Evolutionary conservation across 78 protist genomes (phyloP), one percentile per base, ranked within the genome.

Genomic region (Guillardia theta): DNA sequence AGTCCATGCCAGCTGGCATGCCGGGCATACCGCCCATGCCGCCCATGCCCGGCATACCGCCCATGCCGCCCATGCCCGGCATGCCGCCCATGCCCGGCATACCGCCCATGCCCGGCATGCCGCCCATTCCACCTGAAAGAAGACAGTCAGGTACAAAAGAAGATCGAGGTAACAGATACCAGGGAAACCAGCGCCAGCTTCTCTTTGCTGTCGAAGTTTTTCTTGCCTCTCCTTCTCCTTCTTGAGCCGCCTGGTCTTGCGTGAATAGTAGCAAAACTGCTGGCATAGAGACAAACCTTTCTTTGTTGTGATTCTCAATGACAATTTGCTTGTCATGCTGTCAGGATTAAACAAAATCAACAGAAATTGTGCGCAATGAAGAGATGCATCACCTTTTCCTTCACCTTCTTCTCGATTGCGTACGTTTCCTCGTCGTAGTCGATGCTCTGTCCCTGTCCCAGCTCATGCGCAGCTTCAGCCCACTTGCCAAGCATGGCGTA

Each of bases 21-120:
- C 83, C 83, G n/a, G 83, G 83, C 83, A 70, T 70, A 4, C 83
- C 83, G 21, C 45, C 39, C 62, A 93, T 12, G n/a, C 94, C 94
- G 8, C 77, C 77, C 94, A 92, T 92, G 10, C 94, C 94, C 30
- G 94, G 70, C 70, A 58, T 58, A 1, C 83, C 83, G 0, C 45
- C 45, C 70, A 93, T 37, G 0, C 94, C 94, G 19, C 87, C 87
- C 94, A 92, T 92, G 4, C 94, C 94, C 9, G 94, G 94, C 90
- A 92, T 64, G 30, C 94, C 94, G 30, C 94, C 94, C 94, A 92
- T 92, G 10, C 94, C 94, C 30, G 94, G 70, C 70, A 58, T 58
- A 1, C 83, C 83, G 0, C 45, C 45, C 70, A 93, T 37, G 0
- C 94, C 94, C 27, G 46, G 46, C 94, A 92, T 92, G 4, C 94